These are phyloP conservation scores for Eucalyptus leucophloia DNA, from an alignment of 345 rosid genomes.

Conservation along the genomic window DNA sequence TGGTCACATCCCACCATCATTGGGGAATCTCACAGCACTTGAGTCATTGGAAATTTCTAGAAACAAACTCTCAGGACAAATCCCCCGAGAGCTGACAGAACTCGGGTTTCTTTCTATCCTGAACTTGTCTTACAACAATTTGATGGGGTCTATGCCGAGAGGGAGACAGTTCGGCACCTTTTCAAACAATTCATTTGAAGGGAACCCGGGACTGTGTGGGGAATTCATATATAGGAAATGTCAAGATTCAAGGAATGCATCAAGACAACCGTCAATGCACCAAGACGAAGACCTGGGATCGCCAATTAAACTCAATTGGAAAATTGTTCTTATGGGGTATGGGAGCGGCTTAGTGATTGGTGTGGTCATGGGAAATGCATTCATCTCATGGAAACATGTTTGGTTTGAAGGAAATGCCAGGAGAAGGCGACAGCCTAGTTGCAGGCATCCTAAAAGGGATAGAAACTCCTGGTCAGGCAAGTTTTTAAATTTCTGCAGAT, in stretches of 20 bases:
- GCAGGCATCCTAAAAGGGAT: not conserved
- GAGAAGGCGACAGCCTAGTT: not conserved
- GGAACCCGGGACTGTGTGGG: no score
- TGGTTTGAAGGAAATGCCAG: not conserved
- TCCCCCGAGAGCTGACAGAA: not conserved
- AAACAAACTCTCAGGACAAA: not conserved
- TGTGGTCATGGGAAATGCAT: not conserved
- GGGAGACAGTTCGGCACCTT: no score
- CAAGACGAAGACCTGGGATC: not conserved
- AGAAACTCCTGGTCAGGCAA: not conserved
- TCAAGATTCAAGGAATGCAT: accelerated
- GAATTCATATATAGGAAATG: not conserved
- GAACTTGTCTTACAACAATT: no score
- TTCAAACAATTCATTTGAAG: no score
- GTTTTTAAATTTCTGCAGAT: not conserved
- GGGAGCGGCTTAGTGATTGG: not conserved
- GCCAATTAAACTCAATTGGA: not conserved
- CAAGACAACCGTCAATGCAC: not conserved
- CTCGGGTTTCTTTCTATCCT: no score
- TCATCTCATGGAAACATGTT: not conserved
- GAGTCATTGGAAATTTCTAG: not conserved
- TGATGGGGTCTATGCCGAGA: no score
- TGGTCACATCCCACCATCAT: not conserved
- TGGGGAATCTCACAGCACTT: not conserved
- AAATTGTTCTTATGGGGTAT: not conserved